Evolutionary conservation across 2,329 filamentous ascomycete species (phyloP), one percentile per base, ranked within the genome.

Genomic region (Hypoxylon sp.): DNA sequence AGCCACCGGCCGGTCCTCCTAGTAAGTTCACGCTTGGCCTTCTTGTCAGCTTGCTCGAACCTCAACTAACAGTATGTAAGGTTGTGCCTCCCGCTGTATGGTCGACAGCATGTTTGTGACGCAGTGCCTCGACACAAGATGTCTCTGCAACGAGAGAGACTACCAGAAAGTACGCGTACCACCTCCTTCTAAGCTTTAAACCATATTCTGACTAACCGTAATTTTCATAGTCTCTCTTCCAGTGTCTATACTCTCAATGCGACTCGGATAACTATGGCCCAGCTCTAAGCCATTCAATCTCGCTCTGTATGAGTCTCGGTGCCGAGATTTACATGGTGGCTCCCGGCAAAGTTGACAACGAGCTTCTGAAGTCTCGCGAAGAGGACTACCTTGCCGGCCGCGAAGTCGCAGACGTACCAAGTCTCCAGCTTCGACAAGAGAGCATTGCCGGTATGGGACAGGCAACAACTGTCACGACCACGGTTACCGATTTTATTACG

Each of bases 211-310:
- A 21, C 52, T 52, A 14, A 58, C 46, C 2, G 2, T 25, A 7
- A 1, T 37, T 9, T 47, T 1, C n/a, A 9, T 21, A 77, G 74
- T 73, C 74, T 2, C 70, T 76, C 19, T 76, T 75, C 50, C 74
- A 75, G 41, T 75, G 75, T 23, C 73, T 77, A n/a, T 76, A 75
- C 47, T 74, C 74, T 0, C 75, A 77, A 65, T 77, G 75, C 62
- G 75, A 76, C 56, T 63, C 72, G 8, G 59, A 57, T 21, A 61
- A 74, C 12, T 77, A 77, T 53, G 74, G 74, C 34, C 65, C 68
- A 8, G 73, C 74, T 11, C 71, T 77, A 5, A 69, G 70, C 32
- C 68, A 74, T 53, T 75, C 73, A 0, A 75, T 77, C 53, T 68
- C 68, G 2, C 69, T 71, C 3, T 76, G 74, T 62, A 71, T 76